These are phyloP conservation scores for Pseudocercospora eumusae DNA, from an alignment of 2,329 filamentous ascomycete genomes.

Conservation along the genomic window DNA sequence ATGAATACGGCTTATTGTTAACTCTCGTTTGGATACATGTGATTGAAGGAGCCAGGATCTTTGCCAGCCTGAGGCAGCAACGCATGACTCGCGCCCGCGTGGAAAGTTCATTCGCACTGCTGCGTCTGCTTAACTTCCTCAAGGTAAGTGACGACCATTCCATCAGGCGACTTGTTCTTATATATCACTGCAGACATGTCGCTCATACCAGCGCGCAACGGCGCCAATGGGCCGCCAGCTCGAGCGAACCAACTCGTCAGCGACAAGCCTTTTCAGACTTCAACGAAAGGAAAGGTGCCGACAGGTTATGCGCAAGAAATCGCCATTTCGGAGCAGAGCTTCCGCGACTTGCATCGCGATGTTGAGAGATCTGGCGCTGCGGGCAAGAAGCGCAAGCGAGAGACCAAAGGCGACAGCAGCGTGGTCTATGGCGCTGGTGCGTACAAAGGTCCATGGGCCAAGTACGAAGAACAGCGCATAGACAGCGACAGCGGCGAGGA, in stretches of 20 bases:
- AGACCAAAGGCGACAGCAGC: conserved; percentile 80
- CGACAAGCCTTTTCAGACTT: conserved; percentile 37
- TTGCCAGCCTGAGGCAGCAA: no score
- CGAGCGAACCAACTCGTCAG: conserved; percentile 32
- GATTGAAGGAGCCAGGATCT: no score
- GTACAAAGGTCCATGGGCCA: conserved; percentile 94
- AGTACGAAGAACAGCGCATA: conserved; percentile 74
- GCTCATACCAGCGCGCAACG: conserved; percentile 39
- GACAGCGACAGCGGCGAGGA: conserved; percentile 69
- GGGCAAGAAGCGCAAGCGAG: conserved; percentile 75
- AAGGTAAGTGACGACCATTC: conserved; percentile 24
- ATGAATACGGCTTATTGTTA: not conserved
- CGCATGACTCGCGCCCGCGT: not conserved
- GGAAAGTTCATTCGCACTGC: not conserved
- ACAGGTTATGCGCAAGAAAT: conserved; percentile 89
- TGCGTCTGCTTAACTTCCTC: not conserved
- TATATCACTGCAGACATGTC: conserved; percentile 32
- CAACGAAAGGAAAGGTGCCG: conserved; percentile 50
- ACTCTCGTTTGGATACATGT: not conserved
- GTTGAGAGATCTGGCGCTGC: conserved; percentile 55
- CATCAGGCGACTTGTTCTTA: conserved; percentile 19
- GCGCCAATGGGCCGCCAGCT: conserved; percentile 39
- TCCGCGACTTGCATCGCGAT: conserved; percentile 82
- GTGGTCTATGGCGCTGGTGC: conserved; percentile 83
- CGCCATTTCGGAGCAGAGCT: conserved; percentile 85